Conservation (phyloP, 345 rosid genomes). For the Salix suchowensis region DNA sequence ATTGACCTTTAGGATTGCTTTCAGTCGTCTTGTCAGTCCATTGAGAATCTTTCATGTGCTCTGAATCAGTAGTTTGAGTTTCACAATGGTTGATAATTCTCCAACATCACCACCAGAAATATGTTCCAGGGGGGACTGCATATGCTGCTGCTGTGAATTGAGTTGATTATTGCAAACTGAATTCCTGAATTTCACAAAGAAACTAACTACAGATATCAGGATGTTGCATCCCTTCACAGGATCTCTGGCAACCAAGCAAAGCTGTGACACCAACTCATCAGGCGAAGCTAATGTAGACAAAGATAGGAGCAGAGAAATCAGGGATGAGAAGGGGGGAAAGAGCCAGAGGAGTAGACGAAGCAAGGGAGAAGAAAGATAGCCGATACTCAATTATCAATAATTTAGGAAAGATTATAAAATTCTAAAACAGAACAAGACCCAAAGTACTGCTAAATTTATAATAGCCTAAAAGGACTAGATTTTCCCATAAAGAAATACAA, state of each 20-base stretch:
- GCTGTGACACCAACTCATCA: conserved; percentile 32
- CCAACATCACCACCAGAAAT: conserved; percentile 17
- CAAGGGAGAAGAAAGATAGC: not conserved
- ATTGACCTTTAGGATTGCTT: conserved; percentile 25
- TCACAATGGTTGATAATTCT: conserved; percentile 23
- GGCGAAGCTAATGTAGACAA: conserved; percentile 14
- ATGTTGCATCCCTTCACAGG: conserved; percentile 25
- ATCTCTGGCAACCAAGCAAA: conserved; percentile 33
- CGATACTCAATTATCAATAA: not conserved
- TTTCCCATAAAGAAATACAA: not conserved
- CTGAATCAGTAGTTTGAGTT: conserved; percentile 18
- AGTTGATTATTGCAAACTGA: conserved; percentile 27
- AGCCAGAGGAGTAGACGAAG: not conserved
- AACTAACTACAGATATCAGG: conserved; percentile 21
- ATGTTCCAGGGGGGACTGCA: conserved; percentile 17
- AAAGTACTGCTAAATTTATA: not conserved
- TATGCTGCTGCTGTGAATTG: conserved; percentile 7
- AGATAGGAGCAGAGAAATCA: not conserved
- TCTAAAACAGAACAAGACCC: not conserved
- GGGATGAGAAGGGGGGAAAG: not conserved
- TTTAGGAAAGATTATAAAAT: not conserved
- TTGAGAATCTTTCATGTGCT: conserved; percentile 27
- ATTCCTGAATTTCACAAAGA: conserved; percentile 40
- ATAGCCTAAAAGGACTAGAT: not conserved
- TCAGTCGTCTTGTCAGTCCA: conserved; percentile 16